These are phyloP conservation scores for Seminavis robusta DNA, from an alignment of 108 stramenopile species.

Conservation along the genomic window DNA sequence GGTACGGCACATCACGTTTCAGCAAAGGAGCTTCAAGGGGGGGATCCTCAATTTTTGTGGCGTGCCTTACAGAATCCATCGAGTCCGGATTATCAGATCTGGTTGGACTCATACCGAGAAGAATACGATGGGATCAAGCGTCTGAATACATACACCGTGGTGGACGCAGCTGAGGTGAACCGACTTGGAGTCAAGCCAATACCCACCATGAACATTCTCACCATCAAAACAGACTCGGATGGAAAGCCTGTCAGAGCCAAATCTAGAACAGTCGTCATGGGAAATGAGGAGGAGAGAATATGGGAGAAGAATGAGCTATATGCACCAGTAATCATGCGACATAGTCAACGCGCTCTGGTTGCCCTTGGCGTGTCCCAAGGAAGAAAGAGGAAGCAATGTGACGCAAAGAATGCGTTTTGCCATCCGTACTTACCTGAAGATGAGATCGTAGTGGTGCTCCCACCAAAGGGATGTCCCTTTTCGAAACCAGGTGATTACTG, in stretches of 20 bases:
- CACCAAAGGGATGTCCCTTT: too few relatives aligned
- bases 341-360: not conserved
- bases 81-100: too few relatives aligned
- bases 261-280: constrained; percentile 6
- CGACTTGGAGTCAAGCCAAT: not conserved
- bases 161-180: not conserved
- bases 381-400: constrained; percentile 12
- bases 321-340: constrained; percentile 14
- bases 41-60: too few relatives aligned
- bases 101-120: constrained; percentile 19
- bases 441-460: not conserved
- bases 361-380: constrained; percentile 6
- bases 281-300: constrained; percentile 6
- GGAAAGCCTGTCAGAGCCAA: constrained; percentile 13
- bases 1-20: too few relatives aligned
- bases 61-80: too few relatives aligned
- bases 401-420: constrained; percentile 36
- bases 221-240: constrained; percentile 5
- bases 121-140: constrained; percentile 8
- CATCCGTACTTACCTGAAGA: constrained; percentile 5
- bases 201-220: not conserved
- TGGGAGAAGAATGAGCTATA: not conserved
- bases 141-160: not conserved
- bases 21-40: too few relatives aligned
- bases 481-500: too few relatives aligned